These are phyloP conservation scores for Fusarium haematococcum DNA, from an alignment of 2,329 filamentous ascomycete species.

Conservation along the genomic window DNA sequence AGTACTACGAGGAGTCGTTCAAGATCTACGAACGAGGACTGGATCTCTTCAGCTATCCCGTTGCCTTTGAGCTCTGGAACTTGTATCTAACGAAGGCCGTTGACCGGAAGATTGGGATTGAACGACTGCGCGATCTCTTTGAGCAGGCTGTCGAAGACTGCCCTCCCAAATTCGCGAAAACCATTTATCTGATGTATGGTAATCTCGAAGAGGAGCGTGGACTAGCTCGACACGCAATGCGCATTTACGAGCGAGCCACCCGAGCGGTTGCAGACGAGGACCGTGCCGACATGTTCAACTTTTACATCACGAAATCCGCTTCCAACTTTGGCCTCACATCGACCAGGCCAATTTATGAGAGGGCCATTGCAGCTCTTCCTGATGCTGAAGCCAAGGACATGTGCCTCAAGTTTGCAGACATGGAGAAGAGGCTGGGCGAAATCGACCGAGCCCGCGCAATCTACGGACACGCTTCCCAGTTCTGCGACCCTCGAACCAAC, in stretches of 20 bases:
- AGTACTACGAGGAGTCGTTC: slow-evolving; percentile 97
- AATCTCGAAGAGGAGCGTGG: slow-evolving; percentile 96
- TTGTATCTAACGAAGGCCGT: slow-evolving; percentile 97
- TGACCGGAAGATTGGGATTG: slow-evolving; percentile 94
- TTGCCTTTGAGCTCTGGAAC: slow-evolving; percentile 99
- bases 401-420: slow-evolving; percentile 98
- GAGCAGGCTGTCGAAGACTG: slow-evolving; percentile 97
- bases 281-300: slow-evolving; percentile 97
- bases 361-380: slow-evolving; percentile 91
- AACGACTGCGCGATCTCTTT: slow-evolving; percentile 92
- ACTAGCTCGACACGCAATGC: slow-evolving; percentile 95
- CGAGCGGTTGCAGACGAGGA: slow-evolving; percentile 95
- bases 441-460: slow-evolving; percentile 96
- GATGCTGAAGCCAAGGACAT: slow-evolving; percentile 95
- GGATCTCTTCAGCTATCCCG: slow-evolving; percentile 98
- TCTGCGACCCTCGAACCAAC: slow-evolving; percentile 93
- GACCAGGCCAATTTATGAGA: slow-evolving; percentile 94
- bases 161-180: slow-evolving; percentile 95
- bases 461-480: slow-evolving; percentile 96
- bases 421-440: slow-evolving; percentile 91
- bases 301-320: slow-evolving; percentile 98
- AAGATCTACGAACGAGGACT: slow-evolving; percentile 96
- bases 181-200: slow-evolving; percentile 97
- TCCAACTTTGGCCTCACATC: slow-evolving; percentile 98
- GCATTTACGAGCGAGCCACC: slow-evolving; percentile 97